Evolutionary conservation across 2,329 filamentous ascomycete species (phyloP).

Genomic region (Cladosporium halotolerans): DNA sequence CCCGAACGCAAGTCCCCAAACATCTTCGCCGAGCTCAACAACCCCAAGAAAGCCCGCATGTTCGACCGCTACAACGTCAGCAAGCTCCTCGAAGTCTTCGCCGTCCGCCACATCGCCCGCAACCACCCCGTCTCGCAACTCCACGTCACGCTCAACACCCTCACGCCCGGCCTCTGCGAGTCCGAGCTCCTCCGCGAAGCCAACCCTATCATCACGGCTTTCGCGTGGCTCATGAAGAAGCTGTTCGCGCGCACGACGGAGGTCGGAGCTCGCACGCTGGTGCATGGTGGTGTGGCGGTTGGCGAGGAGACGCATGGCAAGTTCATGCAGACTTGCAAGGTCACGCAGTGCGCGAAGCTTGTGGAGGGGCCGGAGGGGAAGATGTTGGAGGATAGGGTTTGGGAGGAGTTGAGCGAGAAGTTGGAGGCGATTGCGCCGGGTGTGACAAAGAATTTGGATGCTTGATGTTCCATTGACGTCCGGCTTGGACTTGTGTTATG

Average conservation of each 20-base stretch:
- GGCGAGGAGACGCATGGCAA: constrained; percentile 10
- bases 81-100: constrained; percentile 46
- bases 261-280: constrained; percentile 36
- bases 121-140: constrained; percentile 23
- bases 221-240: constrained; percentile 16
- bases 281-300: constrained; percentile 29
- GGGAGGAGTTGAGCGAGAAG: constrained; percentile 35
- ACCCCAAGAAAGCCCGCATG: constrained; percentile 33
- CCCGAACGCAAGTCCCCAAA: constrained; percentile 32
- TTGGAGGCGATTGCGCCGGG: constrained; percentile 34
- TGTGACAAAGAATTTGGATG: constrained; percentile 21
- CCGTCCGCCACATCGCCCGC: constrained; percentile 31
- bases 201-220: constrained; percentile 2
- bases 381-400: constrained; percentile 32
- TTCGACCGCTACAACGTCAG: constrained; percentile 38
- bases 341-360: constrained; percentile 23
- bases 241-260: constrained; percentile 34
- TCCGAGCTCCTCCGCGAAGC: constrained; percentile 40
- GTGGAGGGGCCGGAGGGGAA: constrained; percentile 34
- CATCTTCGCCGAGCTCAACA: constrained; percentile 35
- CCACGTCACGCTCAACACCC: constrained; percentile 43
- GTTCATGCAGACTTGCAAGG: constrained; percentile 9
- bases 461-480: background rate
- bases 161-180: constrained; percentile 51
- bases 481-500: too few species aligned